Evolutionary conservation across 768 basidiomycete genomes (phyloP).

Genomic region (Boletus subparvulus): DNA sequence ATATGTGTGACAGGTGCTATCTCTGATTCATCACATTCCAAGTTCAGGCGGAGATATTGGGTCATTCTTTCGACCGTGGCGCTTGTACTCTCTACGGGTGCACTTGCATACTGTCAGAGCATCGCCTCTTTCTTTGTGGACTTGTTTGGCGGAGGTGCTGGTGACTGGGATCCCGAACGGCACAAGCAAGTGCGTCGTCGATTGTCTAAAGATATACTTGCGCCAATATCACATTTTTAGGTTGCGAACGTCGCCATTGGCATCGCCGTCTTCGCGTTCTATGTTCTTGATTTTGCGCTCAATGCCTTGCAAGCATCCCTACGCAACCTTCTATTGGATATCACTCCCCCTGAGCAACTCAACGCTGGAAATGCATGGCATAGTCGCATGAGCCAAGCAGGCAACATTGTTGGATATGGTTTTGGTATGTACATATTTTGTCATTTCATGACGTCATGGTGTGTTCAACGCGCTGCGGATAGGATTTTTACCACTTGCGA

Average conservation of each 20-base stretch:
- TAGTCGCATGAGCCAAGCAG: constrained; percentile 93
- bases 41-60: constrained; percentile 91
- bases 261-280: constrained; percentile 88
- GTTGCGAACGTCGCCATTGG: constrained; percentile 71
- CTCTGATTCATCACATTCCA: constrained; percentile 90
- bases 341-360: constrained; percentile 85
- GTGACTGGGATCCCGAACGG: constrained; percentile 85
- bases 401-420: constrained; percentile 92
- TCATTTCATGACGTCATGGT: background rate
- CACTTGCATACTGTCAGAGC: constrained; percentile 79
- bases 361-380: constrained; percentile 98
- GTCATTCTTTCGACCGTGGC: constrained; percentile 83
- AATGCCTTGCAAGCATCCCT: constrained; percentile 94
- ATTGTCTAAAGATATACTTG: background rate
- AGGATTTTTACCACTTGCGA: constrained; percentile 88
- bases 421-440: constrained; percentile 55
- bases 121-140: constrained; percentile 77
- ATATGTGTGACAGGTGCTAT: constrained; percentile 66
- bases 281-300: constrained; percentile 93
- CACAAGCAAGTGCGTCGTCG: constrained; percentile 50
- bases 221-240: constrained; percentile 35
- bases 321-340: constrained; percentile 89
- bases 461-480: constrained; percentile 8
- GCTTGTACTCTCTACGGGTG: constrained; percentile 73
- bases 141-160: constrained; percentile 67